Evolutionary conservation across 106 monocot species (phyloP), one percentile per base, ranked within the genome.

Genomic region (Dactylorhiza incarnata): DNA sequence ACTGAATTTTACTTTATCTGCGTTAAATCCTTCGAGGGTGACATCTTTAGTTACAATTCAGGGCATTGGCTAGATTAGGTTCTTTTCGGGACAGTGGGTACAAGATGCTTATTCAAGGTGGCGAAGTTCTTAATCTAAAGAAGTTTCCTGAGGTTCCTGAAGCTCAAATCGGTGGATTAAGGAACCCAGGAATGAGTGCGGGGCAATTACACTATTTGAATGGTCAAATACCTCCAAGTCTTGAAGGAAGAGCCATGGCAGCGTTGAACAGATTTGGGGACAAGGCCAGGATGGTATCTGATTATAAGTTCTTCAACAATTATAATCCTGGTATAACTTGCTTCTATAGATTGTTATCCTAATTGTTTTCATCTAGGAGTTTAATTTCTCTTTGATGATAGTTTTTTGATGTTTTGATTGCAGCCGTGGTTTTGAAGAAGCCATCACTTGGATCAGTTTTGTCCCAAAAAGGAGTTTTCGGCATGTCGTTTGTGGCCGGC

Each of bases 31-130:
- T 68, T n/a, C 9, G 5, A 44, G 20, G 20, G 29, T 73, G 5
- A 51, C 13, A 26, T 78, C 25, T 15, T 20, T 71, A 49, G 44
- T 3, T 74, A 2, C 23, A 26, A 74, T 80, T 72, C 74, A 96
- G 96, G 90, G 93, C 77, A 77, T 45, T 89, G 68, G 85, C 86
- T 48, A 87, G 96, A 53, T 80, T 96, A 73, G 93, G 84, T 72
- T 85, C 83, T 58, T 82, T 96, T 72, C 58, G 75, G 9, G 89
- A 93, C 67, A 87, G 91, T 70, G 93, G 96, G n/a, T 96, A 87
- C 74, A 87, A 83, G 78, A 89, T 96, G 89, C 89, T 96, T 26
- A 63, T 96, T 77, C 91, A 96, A 87, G 96, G 93, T 76, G 96
- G 96, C 48, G 96, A 87, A 76, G 49, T 75, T 7, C 72, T 49